A percentile compares a stretch with the other conserved stretches of the same genome.
Conservation (phyloP, 164 flowering plant species). For the Annona cherimola region DNA sequence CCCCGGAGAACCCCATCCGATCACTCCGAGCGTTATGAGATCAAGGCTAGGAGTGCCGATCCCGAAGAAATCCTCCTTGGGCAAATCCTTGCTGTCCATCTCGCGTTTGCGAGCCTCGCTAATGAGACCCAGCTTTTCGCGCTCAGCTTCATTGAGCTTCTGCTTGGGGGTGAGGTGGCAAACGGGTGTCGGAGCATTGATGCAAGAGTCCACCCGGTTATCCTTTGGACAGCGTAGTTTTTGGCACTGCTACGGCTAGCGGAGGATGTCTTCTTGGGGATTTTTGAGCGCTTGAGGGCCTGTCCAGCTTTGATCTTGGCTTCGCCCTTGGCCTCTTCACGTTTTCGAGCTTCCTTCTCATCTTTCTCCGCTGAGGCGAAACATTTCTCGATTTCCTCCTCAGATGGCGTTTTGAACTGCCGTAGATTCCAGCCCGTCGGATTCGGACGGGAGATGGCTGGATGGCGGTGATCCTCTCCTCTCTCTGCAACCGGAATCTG, state of each 20-base stretch:
- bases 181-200: slow-evolving; percentile 61
- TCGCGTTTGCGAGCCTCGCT: slow-evolving; percentile 63
- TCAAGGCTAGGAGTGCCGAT: slow-evolving; percentile 84
- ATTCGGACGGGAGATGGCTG: too few relatives aligned
- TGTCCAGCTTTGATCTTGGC: slow-evolving; percentile 48
- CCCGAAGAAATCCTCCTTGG: slow-evolving; percentile 20
- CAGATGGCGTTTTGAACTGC: too few relatives aligned
- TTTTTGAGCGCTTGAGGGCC: slow-evolving; percentile 43
- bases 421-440: too few relatives aligned
- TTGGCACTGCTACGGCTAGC: slow-evolving; percentile 20
- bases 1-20: too few relatives aligned
- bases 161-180: slow-evolving; percentile 49
- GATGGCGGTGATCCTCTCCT: too few relatives aligned
- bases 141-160: slow-evolving; percentile 52
- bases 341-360: too few relatives aligned
- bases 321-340: slow-evolving; percentile 87
- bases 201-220: slow-evolving; percentile 46
- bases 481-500: too few relatives aligned
- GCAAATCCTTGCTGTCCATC: slow-evolving; percentile 41
- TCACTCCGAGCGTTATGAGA: slow-evolving; percentile 62
- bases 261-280: slow-evolving; percentile 45
- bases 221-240: slow-evolving; percentile 13
- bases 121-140: slow-evolving; percentile 76
- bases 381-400: too few relatives aligned
- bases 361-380: too few relatives aligned